Percentiles rank a stretch among this genome's conserved stretches.
phyloP scores from a whole-genome alignment of 345 rosid species.

The Viola odorata region DNA sequence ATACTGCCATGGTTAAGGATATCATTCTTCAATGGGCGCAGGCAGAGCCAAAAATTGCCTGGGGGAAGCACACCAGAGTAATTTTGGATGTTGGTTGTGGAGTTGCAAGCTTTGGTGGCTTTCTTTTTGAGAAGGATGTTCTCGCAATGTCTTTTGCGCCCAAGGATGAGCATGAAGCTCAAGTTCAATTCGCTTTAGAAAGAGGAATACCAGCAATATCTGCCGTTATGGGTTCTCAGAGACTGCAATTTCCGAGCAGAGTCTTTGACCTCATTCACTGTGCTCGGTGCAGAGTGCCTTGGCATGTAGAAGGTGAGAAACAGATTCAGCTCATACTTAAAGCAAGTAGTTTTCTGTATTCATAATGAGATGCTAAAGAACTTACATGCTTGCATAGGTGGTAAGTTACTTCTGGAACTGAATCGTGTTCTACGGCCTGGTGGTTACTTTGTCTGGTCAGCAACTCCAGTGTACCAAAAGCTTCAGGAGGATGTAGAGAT shows the following conservation, averaged over 20 bases:
- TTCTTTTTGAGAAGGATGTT: conserved; percentile 78
- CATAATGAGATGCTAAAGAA: background rate
- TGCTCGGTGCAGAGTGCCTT: conserved; percentile 95
- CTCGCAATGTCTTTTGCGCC: conserved; percentile 94
- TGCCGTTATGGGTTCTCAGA: conserved; percentile 91
- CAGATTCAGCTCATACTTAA: background rate
- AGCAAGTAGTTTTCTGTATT: background rate
- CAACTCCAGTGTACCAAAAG: conserved; percentile 87
- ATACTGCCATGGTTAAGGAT: background rate
- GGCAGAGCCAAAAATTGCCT: conserved; percentile 62
- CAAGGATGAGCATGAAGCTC: conserved; percentile 96
- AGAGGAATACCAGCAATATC: conserved; percentile 95
- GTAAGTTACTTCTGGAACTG: conserved; percentile 73
- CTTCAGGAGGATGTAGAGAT: conserved; percentile 59
- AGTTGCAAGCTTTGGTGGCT: conserved; percentile 92
- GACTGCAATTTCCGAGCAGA: conserved; percentile 79
- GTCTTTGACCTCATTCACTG: conserved; percentile 88
- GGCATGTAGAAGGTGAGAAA: conserved; percentile 65
- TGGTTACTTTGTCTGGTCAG: conserved; percentile 93
- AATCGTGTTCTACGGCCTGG: conserved; percentile 84
- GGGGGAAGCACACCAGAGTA: conserved; percentile 83
- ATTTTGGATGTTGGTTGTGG: conserved; percentile 92
- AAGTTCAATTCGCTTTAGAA: conserved; percentile 93
- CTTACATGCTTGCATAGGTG: conserved; percentile 30
- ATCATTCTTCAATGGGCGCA: conserved; percentile 15